Percentiles rank a stretch among this genome's conserved stretches.
These are phyloP conservation scores for Candida michaelii DNA, from an alignment of 805 yeast genomes.

Conservation along the genomic window DNA sequence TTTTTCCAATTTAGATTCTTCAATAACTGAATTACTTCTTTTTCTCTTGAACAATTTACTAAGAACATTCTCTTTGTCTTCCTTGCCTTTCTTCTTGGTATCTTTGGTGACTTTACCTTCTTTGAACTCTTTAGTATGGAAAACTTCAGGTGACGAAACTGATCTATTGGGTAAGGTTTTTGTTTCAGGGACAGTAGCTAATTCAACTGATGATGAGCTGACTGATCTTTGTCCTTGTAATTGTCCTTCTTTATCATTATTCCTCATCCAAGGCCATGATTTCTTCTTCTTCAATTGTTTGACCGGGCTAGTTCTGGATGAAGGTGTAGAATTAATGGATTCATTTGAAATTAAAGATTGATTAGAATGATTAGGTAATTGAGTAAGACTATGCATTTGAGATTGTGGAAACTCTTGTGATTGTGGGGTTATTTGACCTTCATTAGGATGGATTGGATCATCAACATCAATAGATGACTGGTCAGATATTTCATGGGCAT, in stretches of 20 bases:
- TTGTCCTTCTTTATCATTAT: conserved; percentile 16
- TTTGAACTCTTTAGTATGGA: conserved; percentile 1
- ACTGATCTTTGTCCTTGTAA: conserved; percentile 21
- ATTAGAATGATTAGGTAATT: conserved; percentile 9
- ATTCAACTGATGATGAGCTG: conserved; percentile 31
- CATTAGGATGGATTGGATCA: neutral
- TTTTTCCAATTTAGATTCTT: neutral
- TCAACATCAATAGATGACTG: conserved; percentile 13
- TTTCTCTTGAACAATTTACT: conserved; percentile 41
- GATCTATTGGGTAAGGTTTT: conserved; percentile 22
- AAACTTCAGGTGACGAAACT: conserved; percentile 38
- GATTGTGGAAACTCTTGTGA: neutral
- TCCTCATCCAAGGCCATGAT: conserved; percentile 41
- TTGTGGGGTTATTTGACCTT: neutral
- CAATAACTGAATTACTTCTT: conserved; percentile 19
- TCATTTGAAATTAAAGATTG: conserved; percentile 9
- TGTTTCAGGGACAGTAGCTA: conserved; percentile 25
- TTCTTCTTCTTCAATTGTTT: conserved; percentile 32
- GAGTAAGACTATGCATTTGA: neutral
- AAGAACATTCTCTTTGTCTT: conserved; percentile 41
- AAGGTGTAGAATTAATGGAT: conserved; percentile 8
- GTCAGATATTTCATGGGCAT: conserved; percentile 15
- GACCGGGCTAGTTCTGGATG: conserved; percentile 16
- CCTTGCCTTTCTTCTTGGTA: conserved; percentile 13
- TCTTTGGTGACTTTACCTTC: neutral